Conservation (phyloP, 73 alveolate species). For the Paramecium biaurelia region DNA sequence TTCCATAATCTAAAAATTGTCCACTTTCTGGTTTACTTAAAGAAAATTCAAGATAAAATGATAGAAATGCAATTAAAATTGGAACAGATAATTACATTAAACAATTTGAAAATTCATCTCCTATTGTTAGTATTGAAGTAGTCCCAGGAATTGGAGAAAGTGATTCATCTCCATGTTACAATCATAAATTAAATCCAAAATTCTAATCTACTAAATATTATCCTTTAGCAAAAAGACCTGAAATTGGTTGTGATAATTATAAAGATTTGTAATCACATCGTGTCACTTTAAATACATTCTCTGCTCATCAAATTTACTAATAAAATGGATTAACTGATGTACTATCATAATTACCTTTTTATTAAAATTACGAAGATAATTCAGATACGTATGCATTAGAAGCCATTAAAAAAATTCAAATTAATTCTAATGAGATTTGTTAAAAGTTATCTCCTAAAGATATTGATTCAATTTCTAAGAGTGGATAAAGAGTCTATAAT, state of each 20-base stretch:
- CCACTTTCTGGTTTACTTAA: slow-evolving; percentile 8
- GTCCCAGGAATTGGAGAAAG: neutral
- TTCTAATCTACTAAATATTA: slow-evolving; percentile 28
- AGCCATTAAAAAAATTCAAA: neutral
- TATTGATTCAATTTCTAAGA: neutral
- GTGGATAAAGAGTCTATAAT: neutral
- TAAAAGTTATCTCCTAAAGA: neutral
- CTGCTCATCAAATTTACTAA: neutral
- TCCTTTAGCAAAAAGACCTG: neutral
- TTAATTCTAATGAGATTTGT: neutral
- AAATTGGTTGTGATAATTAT: neutral
- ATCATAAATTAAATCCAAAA: neutral
- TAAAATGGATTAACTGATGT: neutral
- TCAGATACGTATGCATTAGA: slow-evolving; percentile 2
- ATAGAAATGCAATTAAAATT: slow-evolving; percentile 3
- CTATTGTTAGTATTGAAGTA: neutral
- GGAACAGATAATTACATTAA: slow-evolving; percentile 9
- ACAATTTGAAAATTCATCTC: neutral
- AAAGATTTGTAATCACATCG: neutral
- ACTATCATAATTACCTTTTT: neutral
- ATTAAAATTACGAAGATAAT: neutral
- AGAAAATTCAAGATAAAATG: neutral
- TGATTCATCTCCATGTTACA: neutral
- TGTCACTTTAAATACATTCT: neutral
- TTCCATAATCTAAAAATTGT: neutral